Conservation (phyloP, 2,329 filamentous ascomycete genomes). For the Fusarium sp. region DNA sequence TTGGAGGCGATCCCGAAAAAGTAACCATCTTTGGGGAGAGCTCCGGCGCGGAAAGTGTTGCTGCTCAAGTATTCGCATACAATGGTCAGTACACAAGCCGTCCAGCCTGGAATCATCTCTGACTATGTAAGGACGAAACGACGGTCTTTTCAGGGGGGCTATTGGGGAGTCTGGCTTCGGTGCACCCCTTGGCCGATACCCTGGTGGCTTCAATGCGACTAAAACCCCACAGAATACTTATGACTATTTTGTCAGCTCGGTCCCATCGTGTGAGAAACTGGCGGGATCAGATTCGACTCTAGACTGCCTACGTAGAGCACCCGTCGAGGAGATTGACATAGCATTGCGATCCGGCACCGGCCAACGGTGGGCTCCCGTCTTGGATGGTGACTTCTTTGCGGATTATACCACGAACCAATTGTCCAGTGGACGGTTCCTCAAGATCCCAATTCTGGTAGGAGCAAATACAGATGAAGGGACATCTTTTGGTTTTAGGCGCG, state of each 20-base stretch:
- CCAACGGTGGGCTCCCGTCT: constrained; percentile 39
- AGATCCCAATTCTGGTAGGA: constrained; percentile 50
- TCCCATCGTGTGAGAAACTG: constrained; percentile 34
- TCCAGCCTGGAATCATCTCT: not conserved
- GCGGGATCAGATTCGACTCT: constrained; percentile 39
- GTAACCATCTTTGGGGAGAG: constrained; percentile 64
- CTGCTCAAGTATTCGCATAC: constrained; percentile 23
- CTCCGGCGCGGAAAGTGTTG: constrained; percentile 51
- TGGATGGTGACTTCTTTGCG: constrained; percentile 51
- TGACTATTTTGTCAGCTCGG: constrained; percentile 42
- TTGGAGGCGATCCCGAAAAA: constrained; percentile 56
- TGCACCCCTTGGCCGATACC: constrained; percentile 42
- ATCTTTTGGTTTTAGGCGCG: constrained; percentile 34
- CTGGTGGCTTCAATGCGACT: constrained; percentile 45
- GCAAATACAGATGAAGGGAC: constrained; percentile 48
- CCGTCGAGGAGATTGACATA: constrained; percentile 44
- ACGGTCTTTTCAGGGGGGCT: constrained; percentile 60
- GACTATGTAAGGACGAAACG: constrained; percentile 50
- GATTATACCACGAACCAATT: constrained; percentile 46
- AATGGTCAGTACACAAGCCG: constrained; percentile 44
- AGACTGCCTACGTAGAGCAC: constrained; percentile 41
- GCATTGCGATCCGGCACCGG: constrained; percentile 15
- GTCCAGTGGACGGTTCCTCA: constrained; percentile 45
- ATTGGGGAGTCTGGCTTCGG: constrained; percentile 61
- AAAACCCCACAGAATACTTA: constrained; percentile 41